A percentile compares a stretch with the other conserved stretches of the same genome.
phyloP scores from a whole-genome alignment of 1,284 basidiomycete genomes.

The Cutaneotrichosporon mucoides region DNA sequence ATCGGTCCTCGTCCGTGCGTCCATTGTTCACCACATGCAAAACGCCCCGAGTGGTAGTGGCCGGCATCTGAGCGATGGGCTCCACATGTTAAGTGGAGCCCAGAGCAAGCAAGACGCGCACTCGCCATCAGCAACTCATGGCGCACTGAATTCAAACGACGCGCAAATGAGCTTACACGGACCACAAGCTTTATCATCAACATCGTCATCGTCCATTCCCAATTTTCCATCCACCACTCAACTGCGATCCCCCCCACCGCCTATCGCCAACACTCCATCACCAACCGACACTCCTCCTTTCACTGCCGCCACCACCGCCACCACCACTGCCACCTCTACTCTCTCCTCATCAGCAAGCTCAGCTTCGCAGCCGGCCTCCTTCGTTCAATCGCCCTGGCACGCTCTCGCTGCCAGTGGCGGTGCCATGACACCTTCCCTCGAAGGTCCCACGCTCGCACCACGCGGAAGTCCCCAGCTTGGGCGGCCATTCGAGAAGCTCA shows the following conservation, averaged over 20 bases:
- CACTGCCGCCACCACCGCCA: not conserved
- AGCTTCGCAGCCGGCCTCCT: not conserved
- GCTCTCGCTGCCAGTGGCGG: constrained; percentile 44
- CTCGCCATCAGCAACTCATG: not conserved
- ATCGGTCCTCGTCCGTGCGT: not conserved
- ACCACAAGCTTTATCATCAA: not conserved
- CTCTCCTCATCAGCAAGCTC: not conserved
- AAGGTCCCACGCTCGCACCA: constrained; percentile 25
- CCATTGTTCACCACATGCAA: not conserved
- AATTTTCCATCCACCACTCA: not conserved
- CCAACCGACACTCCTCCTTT: not conserved
- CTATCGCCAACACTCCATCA: not conserved
- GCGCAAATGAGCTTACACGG: not conserved
- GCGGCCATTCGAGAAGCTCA: constrained; percentile 47
- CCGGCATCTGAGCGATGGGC: not conserved
- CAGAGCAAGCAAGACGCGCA: not conserved
- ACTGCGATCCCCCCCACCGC: not conserved
- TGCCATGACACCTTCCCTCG: constrained; percentile 47
- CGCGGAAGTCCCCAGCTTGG: constrained; percentile 43
- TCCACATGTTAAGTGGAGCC: not conserved
- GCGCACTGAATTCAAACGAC: not conserved
- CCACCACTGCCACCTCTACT: not conserved
- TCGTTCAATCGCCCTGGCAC: constrained; percentile 42
- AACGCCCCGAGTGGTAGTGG: not conserved
- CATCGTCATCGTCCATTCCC: not conserved